Percentiles rank a stretch among this genome's conserved stretches.
phyloP scores from a whole-genome alignment of 768 basidiomycete genomes.

The Hygrophoropsis aurantiaca region DNA sequence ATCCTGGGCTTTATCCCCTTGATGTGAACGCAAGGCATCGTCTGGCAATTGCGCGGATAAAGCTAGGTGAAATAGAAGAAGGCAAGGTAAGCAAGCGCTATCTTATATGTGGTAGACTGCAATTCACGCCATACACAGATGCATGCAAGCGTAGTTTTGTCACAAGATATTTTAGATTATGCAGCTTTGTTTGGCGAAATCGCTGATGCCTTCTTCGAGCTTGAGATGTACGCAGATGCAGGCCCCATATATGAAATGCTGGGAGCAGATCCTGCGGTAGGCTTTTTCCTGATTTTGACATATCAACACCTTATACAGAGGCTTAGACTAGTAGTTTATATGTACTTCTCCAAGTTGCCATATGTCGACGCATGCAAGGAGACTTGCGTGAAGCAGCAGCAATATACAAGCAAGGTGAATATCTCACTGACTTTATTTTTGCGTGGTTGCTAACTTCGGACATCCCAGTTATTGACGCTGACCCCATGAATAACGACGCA shows the following conservation, averaged over 20 bases:
- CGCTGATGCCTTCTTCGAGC: slow-evolving; percentile 80
- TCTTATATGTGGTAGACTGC: background rate
- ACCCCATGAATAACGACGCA: slow-evolving; percentile 76
- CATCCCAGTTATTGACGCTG: slow-evolving; percentile 63
- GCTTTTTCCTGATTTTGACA: background rate
- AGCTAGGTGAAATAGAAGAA: slow-evolving; percentile 76
- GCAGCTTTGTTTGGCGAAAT: slow-evolving; percentile 79
- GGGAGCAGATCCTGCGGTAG: slow-evolving; percentile 70
- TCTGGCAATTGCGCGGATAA: slow-evolving; percentile 79
- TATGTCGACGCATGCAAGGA: slow-evolving; percentile 76
- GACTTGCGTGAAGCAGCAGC: slow-evolving; percentile 77
- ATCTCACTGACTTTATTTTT: background rate
- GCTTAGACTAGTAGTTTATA: slow-evolving; percentile 71
- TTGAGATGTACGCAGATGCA: slow-evolving; percentile 76
- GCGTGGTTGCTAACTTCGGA: background rate
- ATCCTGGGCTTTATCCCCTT: slow-evolving; percentile 55
- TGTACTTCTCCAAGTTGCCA: slow-evolving; percentile 73
- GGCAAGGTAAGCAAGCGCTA: slow-evolving; percentile 56
- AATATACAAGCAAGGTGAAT: slow-evolving; percentile 78
- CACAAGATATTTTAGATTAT: slow-evolving; percentile 74
- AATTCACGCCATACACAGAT: slow-evolving; percentile 41
- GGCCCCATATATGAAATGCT: slow-evolving; percentile 77
- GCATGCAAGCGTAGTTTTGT: slow-evolving; percentile 72
- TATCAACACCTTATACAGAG: background rate
- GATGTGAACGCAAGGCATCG: slow-evolving; percentile 82